Conservation (phyloP, 305 asterid genomes). For the Caryopteris hybrid region DNA sequence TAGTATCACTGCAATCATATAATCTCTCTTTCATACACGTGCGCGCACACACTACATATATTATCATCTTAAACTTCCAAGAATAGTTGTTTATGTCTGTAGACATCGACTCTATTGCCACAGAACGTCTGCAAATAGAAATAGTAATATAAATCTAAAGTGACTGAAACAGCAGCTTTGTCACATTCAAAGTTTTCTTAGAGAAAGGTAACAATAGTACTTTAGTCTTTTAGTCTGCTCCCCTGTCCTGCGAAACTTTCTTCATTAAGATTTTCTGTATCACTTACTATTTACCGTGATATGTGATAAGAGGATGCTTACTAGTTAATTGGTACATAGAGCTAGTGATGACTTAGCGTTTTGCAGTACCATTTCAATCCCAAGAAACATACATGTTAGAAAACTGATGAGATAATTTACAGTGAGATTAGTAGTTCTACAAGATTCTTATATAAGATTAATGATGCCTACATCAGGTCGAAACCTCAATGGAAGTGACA, state of each 20-base stretch:
- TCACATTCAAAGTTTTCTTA: neutral
- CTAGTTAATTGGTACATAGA: neutral
- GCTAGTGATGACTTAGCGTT: neutral
- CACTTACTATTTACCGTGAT: neutral
- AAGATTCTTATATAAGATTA: slow-evolving; percentile 3
- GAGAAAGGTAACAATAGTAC: neutral
- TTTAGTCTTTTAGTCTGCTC: neutral
- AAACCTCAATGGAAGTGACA: neutral
- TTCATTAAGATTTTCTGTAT: neutral
- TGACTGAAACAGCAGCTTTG: neutral
- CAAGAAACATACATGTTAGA: neutral
- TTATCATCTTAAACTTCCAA: neutral
- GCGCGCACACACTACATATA: neutral
- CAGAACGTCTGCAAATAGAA: neutral
- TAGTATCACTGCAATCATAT: neutral
- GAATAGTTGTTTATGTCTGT: neutral
- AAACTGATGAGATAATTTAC: neutral
- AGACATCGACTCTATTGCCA: neutral
- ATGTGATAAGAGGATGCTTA: neutral
- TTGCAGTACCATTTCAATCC: neutral
- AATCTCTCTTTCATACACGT: neutral
- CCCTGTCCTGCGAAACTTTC: neutral
- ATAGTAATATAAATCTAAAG: neutral
- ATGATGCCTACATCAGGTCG: neutral
- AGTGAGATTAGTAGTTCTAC: neutral